Base-by-base conservation (phyloP, 495 filamentous ascomycete species). In the Thermochaetoides thermophila region DNA sequence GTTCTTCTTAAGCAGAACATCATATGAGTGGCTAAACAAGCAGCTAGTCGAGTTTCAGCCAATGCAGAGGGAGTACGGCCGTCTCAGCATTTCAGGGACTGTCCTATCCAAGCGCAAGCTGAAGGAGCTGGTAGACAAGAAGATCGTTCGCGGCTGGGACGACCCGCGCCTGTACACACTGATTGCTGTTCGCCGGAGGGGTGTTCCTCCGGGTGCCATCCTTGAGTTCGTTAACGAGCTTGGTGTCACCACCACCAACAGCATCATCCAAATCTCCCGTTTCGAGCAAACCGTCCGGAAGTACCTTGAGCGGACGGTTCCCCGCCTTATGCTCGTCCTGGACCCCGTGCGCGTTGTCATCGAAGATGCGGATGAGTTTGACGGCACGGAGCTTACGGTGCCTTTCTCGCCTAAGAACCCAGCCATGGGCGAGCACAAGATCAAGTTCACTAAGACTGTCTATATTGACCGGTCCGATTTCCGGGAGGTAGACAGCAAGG, bases 391-490 rank as follows among this genome's bases (percentile, higher is more conserved):
- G 18, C 39, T 86, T 27, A 67, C 68, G 1, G 50, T 80, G 5
- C 81, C 84, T 1, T 86, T 86, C 50, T 75, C 77, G 12, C 69
- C 76, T 3, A 89, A 84, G 55, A 74, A 82, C 37, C 61, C 74
- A 3, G 62, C 63, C 18, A 64, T 75, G 51, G 74, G 75, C 30
- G 46, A 52, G n/a, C 61, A 63, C 27, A 66, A 60, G 41, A 59
- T 92, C 40, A 80, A 80, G 20, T 77, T 92, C 51, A 84, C 82
- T n/a, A 75, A 75, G 52, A 81, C 64, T 7, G 69, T 95, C 11
- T 94, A 89, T 61, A 95, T 97, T 31, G 89, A 97, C 49, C 77
- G 84, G 29, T 75, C 69, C 22, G 89, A 97, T 52, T 97, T 95
- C 65, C 72, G 89, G 21, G 80, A 91, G 49, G 69, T 76, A 12